A percentile compares a stretch with the other conserved stretches of the same genome.
These are phyloP conservation scores for Juglanconis sp. DNA, from an alignment of 2,329 filamentous ascomycete genomes.

Conservation along the genomic window DNA sequence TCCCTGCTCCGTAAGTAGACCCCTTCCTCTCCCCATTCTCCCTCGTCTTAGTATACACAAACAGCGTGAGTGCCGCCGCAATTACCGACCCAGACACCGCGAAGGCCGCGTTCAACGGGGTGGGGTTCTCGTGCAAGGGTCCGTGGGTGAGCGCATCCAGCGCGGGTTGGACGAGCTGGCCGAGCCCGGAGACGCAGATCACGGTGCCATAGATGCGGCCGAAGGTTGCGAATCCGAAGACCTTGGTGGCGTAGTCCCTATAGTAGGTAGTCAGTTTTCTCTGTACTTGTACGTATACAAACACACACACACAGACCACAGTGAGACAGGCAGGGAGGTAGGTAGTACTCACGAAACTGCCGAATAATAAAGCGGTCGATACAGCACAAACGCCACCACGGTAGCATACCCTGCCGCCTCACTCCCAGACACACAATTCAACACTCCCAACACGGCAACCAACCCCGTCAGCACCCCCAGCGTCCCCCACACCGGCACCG, in stretches of 20 bases:
- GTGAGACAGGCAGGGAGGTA: background rate
- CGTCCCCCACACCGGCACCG: slow-evolving; percentile 58
- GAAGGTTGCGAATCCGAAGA: slow-evolving; percentile 75
- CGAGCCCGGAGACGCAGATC: slow-evolving; percentile 68
- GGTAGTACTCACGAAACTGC: slow-evolving; percentile 55
- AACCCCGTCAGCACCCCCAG: slow-evolving; percentile 56
- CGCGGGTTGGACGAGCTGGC: slow-evolving; percentile 68
- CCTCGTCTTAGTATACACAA: slow-evolving; percentile 37
- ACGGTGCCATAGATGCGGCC: slow-evolving; percentile 76
- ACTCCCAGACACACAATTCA: slow-evolving; percentile 50
- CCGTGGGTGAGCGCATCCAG: slow-evolving; percentile 67
- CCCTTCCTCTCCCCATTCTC: background rate
- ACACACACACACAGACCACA: background rate
- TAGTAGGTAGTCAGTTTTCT: background rate
- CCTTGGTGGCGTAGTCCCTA: slow-evolving; percentile 73
- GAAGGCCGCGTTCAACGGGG: slow-evolving; percentile 61
- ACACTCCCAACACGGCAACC: slow-evolving; percentile 59
- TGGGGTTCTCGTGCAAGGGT: slow-evolving; percentile 57
- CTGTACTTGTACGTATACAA: background rate
- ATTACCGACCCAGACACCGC: slow-evolving; percentile 51
- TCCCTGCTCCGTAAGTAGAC: background rate
- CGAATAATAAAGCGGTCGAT: slow-evolving; percentile 74
- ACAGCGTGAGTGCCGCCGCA: slow-evolving; percentile 53
- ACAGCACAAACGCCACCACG: slow-evolving; percentile 65
- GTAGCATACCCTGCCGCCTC: slow-evolving; percentile 62